These are phyloP conservation scores for Solanum sparsipilum DNA, from an alignment of 257 asterid genomes.

Conservation along the genomic window DNA sequence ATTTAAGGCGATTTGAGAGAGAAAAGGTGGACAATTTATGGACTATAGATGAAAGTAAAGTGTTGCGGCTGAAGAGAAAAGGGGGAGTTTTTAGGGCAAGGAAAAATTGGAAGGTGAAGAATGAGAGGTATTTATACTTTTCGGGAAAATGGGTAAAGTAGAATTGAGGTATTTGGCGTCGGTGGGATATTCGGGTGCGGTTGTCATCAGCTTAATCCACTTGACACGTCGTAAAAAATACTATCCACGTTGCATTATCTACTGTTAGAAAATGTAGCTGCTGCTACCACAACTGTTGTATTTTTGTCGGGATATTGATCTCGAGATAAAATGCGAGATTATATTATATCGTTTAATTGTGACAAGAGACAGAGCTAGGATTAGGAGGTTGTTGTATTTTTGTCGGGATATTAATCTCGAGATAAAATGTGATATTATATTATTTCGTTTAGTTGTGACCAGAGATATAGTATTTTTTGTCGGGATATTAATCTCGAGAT, in stretches of 20 bases:
- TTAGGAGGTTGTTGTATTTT: no score
- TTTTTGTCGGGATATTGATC: background rate
- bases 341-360: background rate
- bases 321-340: background rate
- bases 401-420: no score
- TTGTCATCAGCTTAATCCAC: background rate
- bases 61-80: slow-evolving; percentile 22
- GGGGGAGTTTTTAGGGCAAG: slow-evolving; percentile 19
- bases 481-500: no score
- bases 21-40: background rate
- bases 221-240: slow-evolving; percentile 14
- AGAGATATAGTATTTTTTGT: no score
- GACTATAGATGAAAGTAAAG: background rate
- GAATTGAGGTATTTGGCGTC: slow-evolving; percentile 20
- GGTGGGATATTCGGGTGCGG: slow-evolving; percentile 8
- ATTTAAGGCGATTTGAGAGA: background rate
- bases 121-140: slow-evolving; percentile 41
- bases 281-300: background rate
- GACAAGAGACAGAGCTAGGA: no score
- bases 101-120: slow-evolving; percentile 10
- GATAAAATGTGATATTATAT: no score
- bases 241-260: slow-evolving; percentile 11
- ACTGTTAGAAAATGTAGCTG: background rate
- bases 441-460: no score
- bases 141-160: slow-evolving; percentile 32